A percentile compares a stretch with the other conserved stretches of the same genome.
Conservation (phyloP, 2,329 filamentous ascomycete genomes). For the Fusarium armeniacum region DNA sequence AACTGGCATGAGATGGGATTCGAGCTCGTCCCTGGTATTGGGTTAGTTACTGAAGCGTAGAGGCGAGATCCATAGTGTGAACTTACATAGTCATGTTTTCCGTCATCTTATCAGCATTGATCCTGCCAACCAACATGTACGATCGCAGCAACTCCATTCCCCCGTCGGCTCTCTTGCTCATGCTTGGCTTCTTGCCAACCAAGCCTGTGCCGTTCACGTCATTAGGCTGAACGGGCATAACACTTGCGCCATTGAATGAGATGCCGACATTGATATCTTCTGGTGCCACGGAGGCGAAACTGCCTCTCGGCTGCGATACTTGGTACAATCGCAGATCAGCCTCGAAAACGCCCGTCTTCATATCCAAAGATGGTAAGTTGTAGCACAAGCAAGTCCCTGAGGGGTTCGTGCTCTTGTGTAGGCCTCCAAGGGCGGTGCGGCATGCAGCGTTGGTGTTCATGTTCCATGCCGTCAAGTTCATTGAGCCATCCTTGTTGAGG, state of each 20-base stretch:
- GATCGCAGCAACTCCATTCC: slow-evolving; percentile 67
- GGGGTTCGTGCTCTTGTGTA: slow-evolving; percentile 75
- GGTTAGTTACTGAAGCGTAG: slow-evolving; percentile 24
- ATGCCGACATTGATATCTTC: slow-evolving; percentile 69
- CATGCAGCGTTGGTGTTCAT: slow-evolving; percentile 71
- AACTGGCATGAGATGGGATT: slow-evolving; percentile 75
- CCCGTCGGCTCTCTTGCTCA: slow-evolving; percentile 40
- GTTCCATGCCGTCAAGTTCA: slow-evolving; percentile 71
- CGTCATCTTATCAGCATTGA: slow-evolving; percentile 70
- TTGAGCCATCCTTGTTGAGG: slow-evolving; percentile 59
- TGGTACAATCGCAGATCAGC: slow-evolving; percentile 83
- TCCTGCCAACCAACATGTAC: slow-evolving; percentile 77
- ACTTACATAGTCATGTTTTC: slow-evolving; percentile 73
- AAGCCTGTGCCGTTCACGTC: slow-evolving; percentile 48
- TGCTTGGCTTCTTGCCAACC: slow-evolving; percentile 35
- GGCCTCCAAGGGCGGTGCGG: slow-evolving; percentile 64
- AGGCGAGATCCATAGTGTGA: slow-evolving; percentile 16
- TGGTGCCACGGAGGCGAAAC: slow-evolving; percentile 66
- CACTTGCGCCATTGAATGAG: slow-evolving; percentile 65
- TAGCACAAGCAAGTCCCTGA: slow-evolving; percentile 86
- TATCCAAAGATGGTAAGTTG: slow-evolving; percentile 80
- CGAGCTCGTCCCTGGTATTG: slow-evolving; percentile 65
- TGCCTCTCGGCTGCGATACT: slow-evolving; percentile 70
- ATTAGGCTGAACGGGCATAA: slow-evolving; percentile 49
- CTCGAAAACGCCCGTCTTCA: slow-evolving; percentile 76